Evolutionary conservation across 2,329 filamentous ascomycete genomes (phyloP).

Genomic region (Knufia petricola): DNA sequence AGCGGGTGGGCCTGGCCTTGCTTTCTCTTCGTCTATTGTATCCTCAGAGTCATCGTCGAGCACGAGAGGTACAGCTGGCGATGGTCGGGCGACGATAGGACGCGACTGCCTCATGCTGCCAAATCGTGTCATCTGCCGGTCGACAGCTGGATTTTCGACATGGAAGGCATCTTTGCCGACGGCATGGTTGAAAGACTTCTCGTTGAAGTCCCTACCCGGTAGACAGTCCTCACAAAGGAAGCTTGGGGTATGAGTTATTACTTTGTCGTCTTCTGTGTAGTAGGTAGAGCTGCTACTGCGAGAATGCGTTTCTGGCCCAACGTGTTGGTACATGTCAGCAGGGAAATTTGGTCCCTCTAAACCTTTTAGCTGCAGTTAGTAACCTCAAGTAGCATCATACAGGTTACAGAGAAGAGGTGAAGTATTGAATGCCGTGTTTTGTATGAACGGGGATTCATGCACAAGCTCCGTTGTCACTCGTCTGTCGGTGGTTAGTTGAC

Average conservation of each 20-base stretch:
- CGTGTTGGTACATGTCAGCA: background rate
- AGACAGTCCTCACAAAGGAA: background rate
- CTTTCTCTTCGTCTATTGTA: slow-evolving; percentile 2
- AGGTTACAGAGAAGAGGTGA: background rate
- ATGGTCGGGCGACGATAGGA: too few relatives aligned
- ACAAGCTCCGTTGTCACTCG: background rate
- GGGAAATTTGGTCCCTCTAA: too few relatives aligned
- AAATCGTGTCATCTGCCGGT: background rate
- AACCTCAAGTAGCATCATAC: background rate
- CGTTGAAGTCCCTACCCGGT: background rate
- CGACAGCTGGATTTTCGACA: background rate
- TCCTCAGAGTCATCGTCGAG: background rate
- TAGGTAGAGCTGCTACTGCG: background rate
- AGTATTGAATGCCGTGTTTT: background rate
- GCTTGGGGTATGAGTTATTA: background rate
- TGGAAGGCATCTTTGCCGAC: background rate
- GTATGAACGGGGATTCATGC: background rate
- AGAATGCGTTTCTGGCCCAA: background rate
- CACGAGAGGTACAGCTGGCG: too few relatives aligned
- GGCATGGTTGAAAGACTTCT: background rate
- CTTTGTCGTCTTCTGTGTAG: background rate
- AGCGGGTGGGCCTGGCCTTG: background rate
- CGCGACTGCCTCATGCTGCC: background rate
- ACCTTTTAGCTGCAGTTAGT: background rate
- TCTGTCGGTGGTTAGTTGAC: background rate